Conservation (phyloP, 2,329 filamentous ascomycete genomes). For the Xylariaceae sp. region DNA sequence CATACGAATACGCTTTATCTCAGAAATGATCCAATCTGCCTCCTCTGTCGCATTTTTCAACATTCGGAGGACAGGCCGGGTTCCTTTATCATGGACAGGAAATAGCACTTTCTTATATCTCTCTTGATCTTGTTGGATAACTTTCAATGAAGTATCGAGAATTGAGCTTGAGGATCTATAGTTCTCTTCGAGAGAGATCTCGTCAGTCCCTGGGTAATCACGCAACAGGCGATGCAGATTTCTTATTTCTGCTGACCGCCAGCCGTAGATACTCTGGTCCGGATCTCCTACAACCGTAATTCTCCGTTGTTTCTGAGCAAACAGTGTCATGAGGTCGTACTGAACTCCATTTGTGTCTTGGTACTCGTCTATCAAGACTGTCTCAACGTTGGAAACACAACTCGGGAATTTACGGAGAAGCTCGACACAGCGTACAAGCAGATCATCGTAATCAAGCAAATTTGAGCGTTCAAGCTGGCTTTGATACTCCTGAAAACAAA, state of each 20-base stretch:
- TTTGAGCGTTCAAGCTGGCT: conserved; percentile 70
- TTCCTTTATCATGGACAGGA: conserved; percentile 75
- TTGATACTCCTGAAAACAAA: conserved; percentile 73
- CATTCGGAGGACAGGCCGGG: conserved; percentile 74
- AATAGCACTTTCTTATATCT: conserved; percentile 76
- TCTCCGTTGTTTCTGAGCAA: conserved; percentile 67
- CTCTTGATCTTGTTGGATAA: conserved; percentile 85
- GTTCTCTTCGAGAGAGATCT: conserved; percentile 87
- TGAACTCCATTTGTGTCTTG: conserved; percentile 96
- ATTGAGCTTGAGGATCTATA: conserved; percentile 90
- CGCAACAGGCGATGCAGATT: conserved; percentile 76
- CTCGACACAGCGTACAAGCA: conserved; percentile 78
- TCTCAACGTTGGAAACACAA: conserved; percentile 85
- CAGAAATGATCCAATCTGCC: conserved; percentile 82
- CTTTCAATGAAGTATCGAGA: conserved; percentile 69
- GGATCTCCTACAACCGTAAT: conserved; percentile 96
- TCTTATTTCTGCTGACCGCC: conserved; percentile 86
- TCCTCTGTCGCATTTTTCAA: conserved; percentile 68
- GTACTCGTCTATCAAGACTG: conserved; percentile 93
- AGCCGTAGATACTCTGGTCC: conserved; percentile 97
- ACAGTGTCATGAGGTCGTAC: conserved; percentile 87
- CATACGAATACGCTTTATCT: conserved; percentile 67
- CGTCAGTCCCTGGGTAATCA: conserved; percentile 73
- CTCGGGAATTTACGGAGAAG: conserved; percentile 68
- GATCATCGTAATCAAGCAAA: conserved; percentile 89